phyloP scores from a whole-genome alignment of 2,329 filamentous ascomycete genomes.

The Ampelomyces quisqualis region DNA sequence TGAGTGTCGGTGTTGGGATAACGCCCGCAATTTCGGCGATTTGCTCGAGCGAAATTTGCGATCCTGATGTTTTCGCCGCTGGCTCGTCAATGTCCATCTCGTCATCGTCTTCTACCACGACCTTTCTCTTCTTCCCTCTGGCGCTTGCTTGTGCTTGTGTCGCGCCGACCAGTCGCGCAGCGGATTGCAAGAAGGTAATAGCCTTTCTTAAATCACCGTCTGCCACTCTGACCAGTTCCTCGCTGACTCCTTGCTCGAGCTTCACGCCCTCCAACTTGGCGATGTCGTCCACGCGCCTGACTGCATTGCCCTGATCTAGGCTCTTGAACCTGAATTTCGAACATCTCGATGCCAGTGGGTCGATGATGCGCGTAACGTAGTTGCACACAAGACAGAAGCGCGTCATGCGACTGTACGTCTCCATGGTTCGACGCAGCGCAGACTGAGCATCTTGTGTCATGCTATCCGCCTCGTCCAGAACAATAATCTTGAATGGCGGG shows the following conservation, averaged over 20 bases:
- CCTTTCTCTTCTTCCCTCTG: constrained; percentile 46
- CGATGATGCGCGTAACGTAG: constrained; percentile 97
- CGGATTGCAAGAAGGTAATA: constrained; percentile 93
- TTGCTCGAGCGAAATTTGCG: constrained; percentile 64
- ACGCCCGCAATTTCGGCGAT: constrained; percentile 96
- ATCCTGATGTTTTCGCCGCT: constrained; percentile 10
- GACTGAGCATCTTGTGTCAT: constrained; percentile 99
- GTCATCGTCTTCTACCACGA: constrained; percentile 53
- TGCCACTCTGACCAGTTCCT: constrained; percentile 80
- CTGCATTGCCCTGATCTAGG: constrained; percentile 82
- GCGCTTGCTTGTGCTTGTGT: constrained; percentile 23
- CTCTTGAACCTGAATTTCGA: constrained; percentile 98
- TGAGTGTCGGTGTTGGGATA: constrained; percentile 74
- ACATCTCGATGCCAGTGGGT: constrained; percentile 88
- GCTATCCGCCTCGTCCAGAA: constrained; percentile 95
- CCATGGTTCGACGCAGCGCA: constrained; percentile 92
- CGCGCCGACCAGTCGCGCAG: constrained; percentile 81
- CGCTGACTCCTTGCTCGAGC: constrained; percentile 75
- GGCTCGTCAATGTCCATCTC: constrained; percentile 52
- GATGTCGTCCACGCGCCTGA: constrained; percentile 77
- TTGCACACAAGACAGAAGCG: constrained; percentile 98
- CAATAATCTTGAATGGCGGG: constrained; percentile 98
- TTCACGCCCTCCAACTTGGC: constrained; percentile 73
- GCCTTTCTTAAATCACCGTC: constrained; percentile 95
- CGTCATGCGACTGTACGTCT: constrained; percentile 95